Evolutionary conservation across 331 rosid species (phyloP), one percentile per base, ranked within the genome.

Genomic region (Stylosanthes scabra): DNA sequence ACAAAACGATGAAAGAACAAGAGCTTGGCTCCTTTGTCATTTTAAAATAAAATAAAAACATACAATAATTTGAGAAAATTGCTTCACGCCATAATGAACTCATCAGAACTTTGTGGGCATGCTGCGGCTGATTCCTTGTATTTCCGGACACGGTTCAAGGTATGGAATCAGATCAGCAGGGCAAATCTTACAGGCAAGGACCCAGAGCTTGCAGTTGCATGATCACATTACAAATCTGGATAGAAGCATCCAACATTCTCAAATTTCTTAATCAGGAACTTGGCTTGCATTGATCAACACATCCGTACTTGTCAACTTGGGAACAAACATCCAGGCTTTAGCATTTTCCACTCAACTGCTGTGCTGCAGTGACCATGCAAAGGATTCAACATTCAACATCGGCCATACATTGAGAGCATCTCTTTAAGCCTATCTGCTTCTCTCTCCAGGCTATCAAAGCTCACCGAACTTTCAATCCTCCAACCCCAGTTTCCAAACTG

Each of bases 401-500:
- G 91, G 63, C 99, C 97, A 29, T 91, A 94, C 84, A 74, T 73
- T 9, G 82, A 88, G 54, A 88, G 79, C 86, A 84, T 51, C 40
- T 78, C 85, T 86, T 82, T 84, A 78, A 91, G 85, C 70, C 79
- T 84, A 14, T 58, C 74, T 27, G 96, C 89, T 81, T 94, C 96
- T 47, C 68, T 50, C 55, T 94, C 89, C 93, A 91, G 65, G 75
- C 76, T 64, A 72, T 91, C 87, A 75, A 94, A 91, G 87, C 88
- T 88, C 81, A 73, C 45, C 61, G 93, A 83, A 76, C 78, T 74
- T 28, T 95, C 85, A 40, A 91, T 60, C 80, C 96, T 88, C 99
- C 98, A 94, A 76, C 93, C 80, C 99, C 99, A 94, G 80, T 94
- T 94, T 82, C 99, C 99, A 59, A 87, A 84, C 99, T 94, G 83